Base-by-base conservation (phyloP, 495 filamentous ascomycete species). In the Annulohypoxylon nitens region DNA sequence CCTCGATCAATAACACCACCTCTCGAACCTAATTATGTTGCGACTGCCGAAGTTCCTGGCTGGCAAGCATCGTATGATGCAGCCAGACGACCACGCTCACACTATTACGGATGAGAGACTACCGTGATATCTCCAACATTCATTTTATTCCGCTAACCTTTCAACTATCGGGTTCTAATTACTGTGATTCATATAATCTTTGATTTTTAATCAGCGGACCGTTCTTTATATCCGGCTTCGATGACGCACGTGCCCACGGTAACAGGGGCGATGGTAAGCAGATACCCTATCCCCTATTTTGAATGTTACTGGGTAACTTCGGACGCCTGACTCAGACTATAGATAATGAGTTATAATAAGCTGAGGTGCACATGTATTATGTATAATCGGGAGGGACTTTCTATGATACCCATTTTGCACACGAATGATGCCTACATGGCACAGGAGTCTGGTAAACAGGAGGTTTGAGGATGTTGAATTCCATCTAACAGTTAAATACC, bases 381-480 rank as follows among this genome's bases (percentile, higher is more conserved):
- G 5, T 12, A 20, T 20, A 9, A 6, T 5, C 6, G 16, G 16
- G 16, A 47, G 43, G n/a, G 12, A 47, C n/a, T 47, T n/a, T 5
- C 43, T 18, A 47, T 47, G 43, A 47, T 47, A 47, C 43, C 43
- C 43, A 6, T 47, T 47, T 47, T 43, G 12, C 39, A 43, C 12
- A 43, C 14, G 12, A 43, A n/a, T 43, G 12, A 43, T 43, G 39
- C 2, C 39, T n/a, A 5, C 39, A 43, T 14, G 39, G 39, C 39
- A 43, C 12, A 18, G 8, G n/a, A 47, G 82, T 82, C 12, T 70
- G 64, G 0, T 78, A 69, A 2, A n/a, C 20, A 0, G 86, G 86
- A 1, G 39, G 39, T 20, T 0, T 87, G 86, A 3, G 39, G 39
- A 81, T 85, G 72, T 89, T 90, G 2, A 74, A 76, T 67, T 64